Base-by-base conservation (phyloP, 805 yeast genomes). In the Saccharomycopsis fermentans region DNA sequence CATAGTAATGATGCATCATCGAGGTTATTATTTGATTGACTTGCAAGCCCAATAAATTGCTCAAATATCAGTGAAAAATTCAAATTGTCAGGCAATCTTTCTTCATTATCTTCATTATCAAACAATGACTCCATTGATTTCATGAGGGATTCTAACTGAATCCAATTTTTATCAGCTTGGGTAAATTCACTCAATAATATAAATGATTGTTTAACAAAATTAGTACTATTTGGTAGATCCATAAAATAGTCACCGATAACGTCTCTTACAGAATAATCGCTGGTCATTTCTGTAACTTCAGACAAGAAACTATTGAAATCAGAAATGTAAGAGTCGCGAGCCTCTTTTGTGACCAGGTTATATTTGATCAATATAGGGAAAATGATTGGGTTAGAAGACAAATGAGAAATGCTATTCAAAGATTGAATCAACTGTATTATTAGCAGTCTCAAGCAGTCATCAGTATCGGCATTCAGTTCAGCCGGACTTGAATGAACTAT, bases 281-380 rank as follows among this genome's bases (percentile, higher is more conserved):
- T 72, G 0, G 84, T 72, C 35, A 90, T 75, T 1, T 90, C 96
- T 1, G 88, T 76, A 58, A 87, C 90, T 37, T 81, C 85, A 1
- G 90, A 80, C 5, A 89, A 87, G 68, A 81, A 90, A 2, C 69
- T 70, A 65, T 90, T 89, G 66, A 82, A 79, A 66, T 90, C 91
- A 5, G 55, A 58, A 12, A 55, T 21, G 43, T 56, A 61, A 8
- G 40, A 43, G 24, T 61, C 62, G 48, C 56, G 59, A 8, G 54
- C 51, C 4, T 59, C 61, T 17, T 11, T n/a, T 8, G 62, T 59
- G 9, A 54, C 34, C 17, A 47, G 36, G 36, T 59, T 61, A 14
- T 47, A 50, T 6, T 64, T 58, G 14, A 65, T 39, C 29, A 65
- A 55, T 12, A 21, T 3, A 2, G 24, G n/a, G 4, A 59, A 21